Conservation (phyloP, 2,329 filamentous ascomycete genomes). For the Microascus cirrosus region DNA sequence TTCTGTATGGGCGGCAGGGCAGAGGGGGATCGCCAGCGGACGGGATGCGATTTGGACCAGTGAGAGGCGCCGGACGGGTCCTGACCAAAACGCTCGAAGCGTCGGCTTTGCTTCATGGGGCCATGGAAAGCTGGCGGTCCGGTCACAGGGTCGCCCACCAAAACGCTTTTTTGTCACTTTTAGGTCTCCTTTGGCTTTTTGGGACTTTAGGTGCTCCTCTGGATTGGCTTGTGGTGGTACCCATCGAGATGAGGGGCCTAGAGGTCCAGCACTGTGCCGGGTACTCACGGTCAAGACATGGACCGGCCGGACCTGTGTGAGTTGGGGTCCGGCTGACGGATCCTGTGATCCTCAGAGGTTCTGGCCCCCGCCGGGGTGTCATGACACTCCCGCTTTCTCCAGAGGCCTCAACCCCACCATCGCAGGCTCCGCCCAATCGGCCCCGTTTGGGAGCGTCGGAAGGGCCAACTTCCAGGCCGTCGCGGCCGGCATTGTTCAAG, state of each 20-base stretch:
- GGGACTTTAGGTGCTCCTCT: background rate
- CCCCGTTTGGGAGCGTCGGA: too few relatives aligned
- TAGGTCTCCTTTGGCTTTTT: background rate
- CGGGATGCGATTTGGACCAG: background rate
- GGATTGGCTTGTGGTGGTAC: background rate
- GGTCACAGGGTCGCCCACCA: background rate
- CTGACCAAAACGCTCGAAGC: background rate
- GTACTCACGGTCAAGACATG: background rate
- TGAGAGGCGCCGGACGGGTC: background rate
- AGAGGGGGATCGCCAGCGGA: background rate
- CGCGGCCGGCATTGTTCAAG: too few relatives aligned
- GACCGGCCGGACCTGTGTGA: background rate
- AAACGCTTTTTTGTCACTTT: background rate
- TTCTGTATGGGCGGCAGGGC: background rate
- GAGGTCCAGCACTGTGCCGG: background rate
- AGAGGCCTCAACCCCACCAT: too few relatives aligned
- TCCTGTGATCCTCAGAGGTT: background rate
- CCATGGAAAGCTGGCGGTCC: background rate
- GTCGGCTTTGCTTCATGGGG: constrained; percentile 4
- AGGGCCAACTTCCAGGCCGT: too few relatives aligned
- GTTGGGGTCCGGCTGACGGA: background rate
- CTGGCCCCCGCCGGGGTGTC: too few relatives aligned
- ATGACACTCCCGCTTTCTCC: too few relatives aligned
- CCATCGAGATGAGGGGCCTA: background rate
- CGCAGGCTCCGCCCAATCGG: too few relatives aligned